Conservation (phyloP, 2,329 filamentous ascomycete species). For the Thyridium curvatum region DNA sequence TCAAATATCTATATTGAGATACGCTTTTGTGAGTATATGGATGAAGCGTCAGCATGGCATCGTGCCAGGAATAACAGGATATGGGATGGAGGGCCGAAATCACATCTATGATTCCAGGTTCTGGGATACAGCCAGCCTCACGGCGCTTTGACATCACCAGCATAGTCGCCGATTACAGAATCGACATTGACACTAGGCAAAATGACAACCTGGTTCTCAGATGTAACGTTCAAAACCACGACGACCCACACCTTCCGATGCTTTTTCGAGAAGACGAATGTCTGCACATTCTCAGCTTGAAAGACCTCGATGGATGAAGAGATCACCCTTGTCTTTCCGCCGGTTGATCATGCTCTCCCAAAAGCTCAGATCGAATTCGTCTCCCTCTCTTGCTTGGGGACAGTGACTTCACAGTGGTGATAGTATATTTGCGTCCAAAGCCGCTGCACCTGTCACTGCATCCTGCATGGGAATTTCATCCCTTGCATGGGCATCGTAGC, state of each 20-base stretch:
- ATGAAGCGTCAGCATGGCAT: too few species aligned
- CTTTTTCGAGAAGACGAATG: constrained; percentile 38
- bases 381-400: constrained; percentile 36
- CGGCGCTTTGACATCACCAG: too few species aligned
- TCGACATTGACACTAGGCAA: constrained; percentile 12
- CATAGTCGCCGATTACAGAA: constrained; percentile 22
- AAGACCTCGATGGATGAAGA: constrained; percentile 52
- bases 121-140: too few species aligned
- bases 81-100: too few species aligned
- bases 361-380: constrained; percentile 49
- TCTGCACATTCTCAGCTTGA: constrained; percentile 36
- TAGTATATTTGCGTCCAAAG: constrained; percentile 59
- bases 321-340: constrained; percentile 49
- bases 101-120: too few species aligned
- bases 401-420: constrained; percentile 48
- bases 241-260: constrained; percentile 16
- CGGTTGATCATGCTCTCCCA: constrained; percentile 51
- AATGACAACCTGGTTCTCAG: constrained; percentile 22
- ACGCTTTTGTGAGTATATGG: too few species aligned
- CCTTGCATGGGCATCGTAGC: constrained; percentile 58
- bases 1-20: too few species aligned
- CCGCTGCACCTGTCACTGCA: constrained; percentile 13
- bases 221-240: constrained; percentile 37
- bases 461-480: constrained; percentile 7
- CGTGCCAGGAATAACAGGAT: too few species aligned